Conservation (phyloP, 495 filamentous ascomycete species). For the Xylaria grammica region DNA sequence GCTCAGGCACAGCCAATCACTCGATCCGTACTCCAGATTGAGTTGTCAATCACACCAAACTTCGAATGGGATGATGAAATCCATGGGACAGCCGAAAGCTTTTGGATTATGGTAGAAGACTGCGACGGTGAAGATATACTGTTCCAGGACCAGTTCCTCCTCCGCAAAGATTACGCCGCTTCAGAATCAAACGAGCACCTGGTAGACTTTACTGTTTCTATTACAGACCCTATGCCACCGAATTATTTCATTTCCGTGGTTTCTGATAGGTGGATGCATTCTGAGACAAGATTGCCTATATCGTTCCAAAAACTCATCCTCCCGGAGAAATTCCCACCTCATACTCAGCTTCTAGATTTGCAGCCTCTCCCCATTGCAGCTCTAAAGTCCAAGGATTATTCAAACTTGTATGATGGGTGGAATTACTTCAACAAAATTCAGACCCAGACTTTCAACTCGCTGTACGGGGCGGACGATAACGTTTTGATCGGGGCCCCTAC, state of each 20-base stretch:
- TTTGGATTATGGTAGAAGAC: conserved; percentile 97
- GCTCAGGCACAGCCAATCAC: conserved; percentile 95
- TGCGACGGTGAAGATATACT: conserved; percentile 97
- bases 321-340: conserved; percentile 93
- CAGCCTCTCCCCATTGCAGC: conserved; percentile 88
- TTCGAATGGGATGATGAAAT: conserved; percentile 95
- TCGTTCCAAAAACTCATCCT: conserved; percentile 94
- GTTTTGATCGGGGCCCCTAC: conserved; percentile 89
- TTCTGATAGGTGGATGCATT: conserved; percentile 97
- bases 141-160: conserved; percentile 92
- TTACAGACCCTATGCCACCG: conserved; percentile 96
- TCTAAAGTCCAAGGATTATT: conserved; percentile 83
- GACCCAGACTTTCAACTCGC: conserved; percentile 92
- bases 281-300: conserved; percentile 89
- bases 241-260: conserved; percentile 97
- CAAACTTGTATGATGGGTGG: conserved; percentile 82
- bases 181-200: conserved; percentile 87
- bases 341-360: conserved; percentile 87
- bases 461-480: conserved; percentile 89
- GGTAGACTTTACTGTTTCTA: conserved; percentile 96
- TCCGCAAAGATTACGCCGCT: conserved; percentile 83
- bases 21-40: conserved; percentile 91
- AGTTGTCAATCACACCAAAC: conserved; percentile 90
- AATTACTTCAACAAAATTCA: conserved; percentile 96
- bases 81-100: conserved; percentile 86